A percentile compares a stretch with the other conserved stretches of the same genome.
phyloP scores from a whole-genome alignment of 345 rosid species.

The Heritiera littoralis region DNA sequence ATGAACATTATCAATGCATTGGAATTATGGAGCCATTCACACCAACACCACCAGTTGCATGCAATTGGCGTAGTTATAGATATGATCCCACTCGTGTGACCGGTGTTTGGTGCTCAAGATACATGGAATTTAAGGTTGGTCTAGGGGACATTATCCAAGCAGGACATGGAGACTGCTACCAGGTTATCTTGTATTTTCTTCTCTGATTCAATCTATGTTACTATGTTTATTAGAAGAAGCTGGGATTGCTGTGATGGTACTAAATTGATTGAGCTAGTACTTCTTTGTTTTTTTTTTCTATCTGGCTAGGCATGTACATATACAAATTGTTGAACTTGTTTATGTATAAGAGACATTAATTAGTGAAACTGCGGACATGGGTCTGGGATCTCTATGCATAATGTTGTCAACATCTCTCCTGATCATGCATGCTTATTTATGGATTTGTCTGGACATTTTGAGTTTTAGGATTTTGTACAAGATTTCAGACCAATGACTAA shows the following conservation, averaged over 20 bases:
- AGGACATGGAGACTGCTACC: slow-evolving; percentile 92
- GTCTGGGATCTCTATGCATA: not conserved
- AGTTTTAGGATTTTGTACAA: too few relatives aligned
- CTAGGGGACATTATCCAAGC: slow-evolving; percentile 94
- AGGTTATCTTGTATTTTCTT: slow-evolving; percentile 49
- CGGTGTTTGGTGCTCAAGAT: slow-evolving; percentile 80
- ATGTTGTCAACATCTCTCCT: not conserved
- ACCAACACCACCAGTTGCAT: too few relatives aligned
- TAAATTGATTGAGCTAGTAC: not conserved
- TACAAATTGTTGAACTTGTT: not conserved
- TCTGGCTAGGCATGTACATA: not conserved
- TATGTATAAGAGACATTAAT: not conserved
- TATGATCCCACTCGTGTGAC: slow-evolving; percentile 46
- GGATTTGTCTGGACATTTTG: not conserved
- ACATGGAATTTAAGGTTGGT: slow-evolving; percentile 73
- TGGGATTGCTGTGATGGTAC: not conserved
- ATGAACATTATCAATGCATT: too few relatives aligned
- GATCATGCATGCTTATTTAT: not conserved
- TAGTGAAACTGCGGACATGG: slow-evolving; percentile 6
- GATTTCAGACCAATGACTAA: not conserved
- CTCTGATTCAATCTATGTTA: not conserved
- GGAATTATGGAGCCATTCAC: too few relatives aligned
- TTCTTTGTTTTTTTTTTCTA: not conserved
- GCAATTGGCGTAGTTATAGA: too few relatives aligned
- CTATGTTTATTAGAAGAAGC: not conserved